Percentiles rank a stretch among this genome's conserved stretches.
phyloP scores from a whole-genome alignment of 179 eudicot species.

The Gypsophila paniculata region DNA sequence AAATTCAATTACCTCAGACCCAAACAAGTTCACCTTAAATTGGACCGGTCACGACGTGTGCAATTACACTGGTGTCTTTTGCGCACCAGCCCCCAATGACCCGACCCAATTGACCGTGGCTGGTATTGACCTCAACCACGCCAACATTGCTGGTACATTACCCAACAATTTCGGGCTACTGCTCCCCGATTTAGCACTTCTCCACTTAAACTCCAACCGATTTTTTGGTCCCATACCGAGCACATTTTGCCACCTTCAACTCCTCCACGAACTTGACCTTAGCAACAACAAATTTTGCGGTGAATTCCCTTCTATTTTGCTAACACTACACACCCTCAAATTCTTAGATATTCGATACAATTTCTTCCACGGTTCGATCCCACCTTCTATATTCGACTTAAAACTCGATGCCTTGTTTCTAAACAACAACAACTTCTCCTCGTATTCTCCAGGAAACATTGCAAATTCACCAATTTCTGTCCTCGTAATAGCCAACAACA shows the following conservation, averaged over 20 bases:
- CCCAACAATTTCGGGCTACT: conserved; percentile 44
- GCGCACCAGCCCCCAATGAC: conserved; percentile 45
- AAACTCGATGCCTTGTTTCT: conserved; percentile 48
- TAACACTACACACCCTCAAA: conserved; percentile 26
- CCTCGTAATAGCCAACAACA: conserved; percentile 38
- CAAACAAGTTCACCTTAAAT: conserved; percentile 35
- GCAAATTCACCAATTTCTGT: conserved; percentile 44
- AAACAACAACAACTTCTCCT: conserved; percentile 40
- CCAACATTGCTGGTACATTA: conserved; percentile 37
- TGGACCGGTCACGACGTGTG: conserved; percentile 48
- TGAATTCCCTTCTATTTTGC: conserved; percentile 32
- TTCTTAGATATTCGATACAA: conserved; percentile 48
- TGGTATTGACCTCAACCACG: conserved; percentile 57
- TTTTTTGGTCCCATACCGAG: conserved; percentile 33
- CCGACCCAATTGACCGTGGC: conserved; percentile 37
- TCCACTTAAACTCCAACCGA: conserved; percentile 50
- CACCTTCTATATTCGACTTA: conserved; percentile 32
- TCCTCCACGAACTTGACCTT: conserved; percentile 42
- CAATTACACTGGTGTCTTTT: conserved; percentile 46
- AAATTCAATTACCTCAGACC: conserved; percentile 46
- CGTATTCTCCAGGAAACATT: conserved; percentile 28
- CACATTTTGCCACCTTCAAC: conserved; percentile 22
- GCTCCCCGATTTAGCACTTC: conserved; percentile 43
- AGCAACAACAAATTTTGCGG: conserved; percentile 48
- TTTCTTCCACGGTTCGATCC: conserved; percentile 33